Evolutionary conservation across 1,284 basidiomycete genomes (phyloP).

Genomic region (Irpex sp.): DNA sequence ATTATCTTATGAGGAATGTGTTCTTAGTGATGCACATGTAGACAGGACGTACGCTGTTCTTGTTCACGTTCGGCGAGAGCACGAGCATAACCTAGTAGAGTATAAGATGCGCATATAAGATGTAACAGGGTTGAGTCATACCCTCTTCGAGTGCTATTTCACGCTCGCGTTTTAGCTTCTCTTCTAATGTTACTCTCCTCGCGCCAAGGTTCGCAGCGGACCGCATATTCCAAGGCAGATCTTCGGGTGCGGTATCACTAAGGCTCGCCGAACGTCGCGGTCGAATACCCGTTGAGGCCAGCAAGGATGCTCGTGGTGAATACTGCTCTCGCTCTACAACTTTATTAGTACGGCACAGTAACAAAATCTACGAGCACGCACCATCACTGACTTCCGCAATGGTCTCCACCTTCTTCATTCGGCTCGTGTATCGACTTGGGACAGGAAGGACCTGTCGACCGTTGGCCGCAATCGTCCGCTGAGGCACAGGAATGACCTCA

Average conservation of each 20-base stretch:
- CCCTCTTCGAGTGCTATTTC: slow-evolving; percentile 37
- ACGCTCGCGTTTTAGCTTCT: slow-evolving; percentile 46
- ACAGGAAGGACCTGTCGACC: slow-evolving; percentile 34
- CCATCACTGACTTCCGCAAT: slow-evolving; percentile 17
- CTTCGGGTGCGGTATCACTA: slow-evolving; percentile 42
- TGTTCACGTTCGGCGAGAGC: slow-evolving; percentile 29
- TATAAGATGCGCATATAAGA: slow-evolving; percentile 13
- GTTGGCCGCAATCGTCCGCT: slow-evolving; percentile 18
- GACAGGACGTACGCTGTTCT: slow-evolving; percentile 25
- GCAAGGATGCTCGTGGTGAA: slow-evolving; percentile 16
- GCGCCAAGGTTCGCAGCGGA: slow-evolving; percentile 36
- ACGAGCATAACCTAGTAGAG: slow-evolving; percentile 15
- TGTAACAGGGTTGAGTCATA: slow-evolving; percentile 15
- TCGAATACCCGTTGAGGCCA: slow-evolving; percentile 34
- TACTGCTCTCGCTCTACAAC: not conserved
- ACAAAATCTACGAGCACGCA: slow-evolving; percentile 1
- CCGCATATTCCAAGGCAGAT: slow-evolving; percentile 29
- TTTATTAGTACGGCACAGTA: not conserved
- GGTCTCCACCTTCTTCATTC: slow-evolving; percentile 28
- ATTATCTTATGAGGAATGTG: not conserved
- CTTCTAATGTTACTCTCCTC: slow-evolving; percentile 48
- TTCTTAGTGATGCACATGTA: slow-evolving; percentile 32
- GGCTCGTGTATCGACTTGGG: slow-evolving; percentile 31
- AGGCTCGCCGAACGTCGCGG: slow-evolving; percentile 67
- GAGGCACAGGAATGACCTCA: slow-evolving; percentile 22